phyloP scores from a whole-genome alignment of 495 filamentous ascomycete genomes.

The Bathelium albidoporum region DNA sequence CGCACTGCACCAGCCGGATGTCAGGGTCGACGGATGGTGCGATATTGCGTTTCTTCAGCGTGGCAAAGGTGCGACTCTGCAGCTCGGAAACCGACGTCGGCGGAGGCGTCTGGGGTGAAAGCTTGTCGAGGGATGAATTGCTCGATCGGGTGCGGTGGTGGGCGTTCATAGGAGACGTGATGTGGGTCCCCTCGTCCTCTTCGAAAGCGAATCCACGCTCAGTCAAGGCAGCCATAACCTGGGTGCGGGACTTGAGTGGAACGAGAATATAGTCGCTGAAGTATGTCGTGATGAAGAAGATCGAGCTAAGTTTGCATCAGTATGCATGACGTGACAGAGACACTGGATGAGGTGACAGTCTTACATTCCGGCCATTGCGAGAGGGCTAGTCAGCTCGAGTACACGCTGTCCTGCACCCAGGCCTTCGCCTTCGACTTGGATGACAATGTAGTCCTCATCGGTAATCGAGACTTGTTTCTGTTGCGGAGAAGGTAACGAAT shows the following conservation, averaged over 20 bases:
- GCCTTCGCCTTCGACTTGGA: constrained; percentile 78
- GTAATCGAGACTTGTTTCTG: constrained; percentile 58
- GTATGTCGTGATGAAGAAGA: constrained; percentile 98
- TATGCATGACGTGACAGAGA: not conserved
- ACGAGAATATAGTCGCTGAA: constrained; percentile 96
- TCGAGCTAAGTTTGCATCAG: constrained; percentile 41
- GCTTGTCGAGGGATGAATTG: constrained; percentile 37
- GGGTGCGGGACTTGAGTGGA: constrained; percentile 57
- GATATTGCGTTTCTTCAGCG: constrained; percentile 63
- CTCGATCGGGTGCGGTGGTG: constrained; percentile 40
- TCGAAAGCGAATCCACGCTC: constrained; percentile 78
- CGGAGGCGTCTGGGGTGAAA: constrained; percentile 56
- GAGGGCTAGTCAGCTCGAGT: constrained; percentile 78
- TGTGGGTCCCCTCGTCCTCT: constrained; percentile 46
- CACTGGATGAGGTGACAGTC: constrained; percentile 19
- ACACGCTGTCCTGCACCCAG: constrained; percentile 92
- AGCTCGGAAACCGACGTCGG: constrained; percentile 68
- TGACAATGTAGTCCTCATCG: constrained; percentile 72
- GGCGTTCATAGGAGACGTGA: constrained; percentile 34
- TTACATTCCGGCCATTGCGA: constrained; percentile 84
- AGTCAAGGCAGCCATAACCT: constrained; percentile 67
- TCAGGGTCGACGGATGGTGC: constrained; percentile 56
- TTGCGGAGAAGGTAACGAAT: constrained; percentile 34
- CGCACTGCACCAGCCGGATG: constrained; percentile 74
- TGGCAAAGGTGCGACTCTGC: constrained; percentile 69